phyloP scores from a whole-genome alignment of 169 alveolate genomes.

The Cryptosporidium bovis region DNA sequence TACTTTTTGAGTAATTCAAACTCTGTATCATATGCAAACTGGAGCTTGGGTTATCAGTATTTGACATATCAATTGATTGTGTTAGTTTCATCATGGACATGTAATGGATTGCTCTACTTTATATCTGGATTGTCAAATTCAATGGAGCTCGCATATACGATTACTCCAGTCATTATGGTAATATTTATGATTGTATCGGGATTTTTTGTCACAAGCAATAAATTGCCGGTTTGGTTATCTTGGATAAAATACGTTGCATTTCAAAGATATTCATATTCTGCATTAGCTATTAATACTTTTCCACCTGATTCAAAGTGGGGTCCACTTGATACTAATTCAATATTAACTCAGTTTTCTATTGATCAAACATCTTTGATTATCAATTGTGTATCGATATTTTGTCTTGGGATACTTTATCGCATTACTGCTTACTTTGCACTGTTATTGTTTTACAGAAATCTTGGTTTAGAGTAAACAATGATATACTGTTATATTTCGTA shows the following conservation, averaged over 20 bases:
- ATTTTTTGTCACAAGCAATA: constrained; percentile 43
- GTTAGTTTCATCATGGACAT: constrained; percentile 23
- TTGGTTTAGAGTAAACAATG: constrained; percentile 34
- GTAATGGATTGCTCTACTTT: constrained; percentile 27
- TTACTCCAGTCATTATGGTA: constrained; percentile 37
- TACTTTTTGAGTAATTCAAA: constrained; percentile 41
- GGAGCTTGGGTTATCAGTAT: constrained; percentile 27
- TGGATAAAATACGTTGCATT: constrained; percentile 42
- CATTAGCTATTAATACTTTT: constrained; percentile 19
- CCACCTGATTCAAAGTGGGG: constrained; percentile 48
- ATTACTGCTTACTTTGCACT: constrained; percentile 28
- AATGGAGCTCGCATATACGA: constrained; percentile 38
- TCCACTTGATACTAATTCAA: constrained; percentile 3
- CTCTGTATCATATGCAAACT: constrained; percentile 5
- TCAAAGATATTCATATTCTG: constrained; percentile 29
- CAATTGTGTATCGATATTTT: constrained; percentile 1
- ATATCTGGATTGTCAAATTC: constrained; percentile 28
- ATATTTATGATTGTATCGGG: constrained; percentile 45
- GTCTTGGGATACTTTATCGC: constrained; percentile 30
- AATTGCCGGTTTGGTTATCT: constrained; percentile 39
- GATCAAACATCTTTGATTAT: constrained; percentile 29
- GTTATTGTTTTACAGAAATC: constrained; percentile 1
- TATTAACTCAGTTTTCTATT: constrained; percentile 30
- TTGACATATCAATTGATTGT: constrained; percentile 13
- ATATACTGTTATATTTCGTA: too few species aligned